Base-by-base conservation (phyloP, 768 basidiomycete species). In the Leccinellum albellum region DNA sequence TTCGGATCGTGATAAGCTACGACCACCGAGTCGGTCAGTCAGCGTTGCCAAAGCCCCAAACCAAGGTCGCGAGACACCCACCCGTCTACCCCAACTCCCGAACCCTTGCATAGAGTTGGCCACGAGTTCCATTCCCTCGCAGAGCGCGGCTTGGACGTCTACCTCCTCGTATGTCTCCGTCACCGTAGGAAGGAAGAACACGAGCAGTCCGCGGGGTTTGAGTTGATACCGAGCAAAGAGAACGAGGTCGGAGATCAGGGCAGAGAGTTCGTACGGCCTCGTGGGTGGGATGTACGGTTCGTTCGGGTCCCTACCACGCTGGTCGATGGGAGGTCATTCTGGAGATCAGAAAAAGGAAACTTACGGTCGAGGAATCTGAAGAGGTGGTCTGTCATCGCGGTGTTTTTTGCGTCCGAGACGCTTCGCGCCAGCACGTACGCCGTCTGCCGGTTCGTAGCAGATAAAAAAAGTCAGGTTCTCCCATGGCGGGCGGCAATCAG, bases 151-250 rank as follows among this genome's bases (percentile, higher is more conserved):
- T 29, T 88, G 80, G 9, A 98, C 76, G 66, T 99, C 97, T 2
- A 97, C 75, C 62, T 91, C 89, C 58, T 88, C 83, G 66, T 95
- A 98, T 42, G 94, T 89, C 48, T 96, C 94, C 13, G 84, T 91
- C 21, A 96, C 89, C 0, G 93, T 95, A 0, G 93, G 93, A 21
- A 98, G 79, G 76, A 98, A 98, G 75, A 97, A 98, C 4, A 99
- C 96, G 15, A 99, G 81, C 40, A 97, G 78, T 13, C 97, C 97
- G 23, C 79, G 80, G 1, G 91, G 91, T 60, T 85, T 91, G 28
- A 99, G 80, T 26, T 97, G 75, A 70, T 89, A 91, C 51, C 94
- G 82, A 2, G 93, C 84, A 45, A 94, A 79, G 15, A 86, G 67
- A 28, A 98, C 84, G 14, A 99, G 85, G 68, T 97, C 95, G 14